Conservation (phyloP, 2,329 filamentous ascomycete species). For the Curvularia eragrostidis region DNA sequence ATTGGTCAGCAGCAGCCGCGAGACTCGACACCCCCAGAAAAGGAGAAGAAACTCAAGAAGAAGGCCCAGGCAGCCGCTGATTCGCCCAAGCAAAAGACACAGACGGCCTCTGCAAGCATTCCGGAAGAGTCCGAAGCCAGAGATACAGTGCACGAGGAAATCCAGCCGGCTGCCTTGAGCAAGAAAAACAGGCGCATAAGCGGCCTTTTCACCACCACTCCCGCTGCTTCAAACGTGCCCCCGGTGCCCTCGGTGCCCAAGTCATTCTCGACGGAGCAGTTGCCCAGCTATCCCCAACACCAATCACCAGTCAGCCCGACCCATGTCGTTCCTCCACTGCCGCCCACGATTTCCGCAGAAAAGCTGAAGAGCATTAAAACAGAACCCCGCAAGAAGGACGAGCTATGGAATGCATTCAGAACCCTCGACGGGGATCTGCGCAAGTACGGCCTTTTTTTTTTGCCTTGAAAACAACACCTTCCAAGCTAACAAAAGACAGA, state of each 20-base stretch:
- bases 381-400: constrained; percentile 66
- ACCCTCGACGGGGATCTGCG: constrained; percentile 72
- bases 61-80: constrained; percentile 29
- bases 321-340: constrained; percentile 51
- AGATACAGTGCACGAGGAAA: constrained; percentile 32
- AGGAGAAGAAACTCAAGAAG: constrained; percentile 26
- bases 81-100: constrained; percentile 35
- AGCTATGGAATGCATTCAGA: constrained; percentile 72
- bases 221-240: constrained; percentile 48
- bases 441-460: constrained; percentile 57
- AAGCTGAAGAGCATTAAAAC: constrained; percentile 49
- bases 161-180: constrained; percentile 34
- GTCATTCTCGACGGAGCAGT: constrained; percentile 58
- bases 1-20: constrained; percentile 21
- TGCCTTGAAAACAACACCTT: neutral
- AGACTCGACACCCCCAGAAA: constrained; percentile 25
- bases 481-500: constrained; percentile 42
- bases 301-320: constrained; percentile 44
- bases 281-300: constrained; percentile 48
- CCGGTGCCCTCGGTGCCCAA: constrained; percentile 53
- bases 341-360: constrained; percentile 51
- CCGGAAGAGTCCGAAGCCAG: constrained; percentile 38
- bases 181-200: constrained; percentile 49
- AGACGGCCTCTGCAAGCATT: constrained; percentile 36
- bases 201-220: constrained; percentile 38